These are phyloP conservation scores for Saccharata proteae DNA, from an alignment of 2,329 filamentous ascomycete genomes.

Conservation along the genomic window DNA sequence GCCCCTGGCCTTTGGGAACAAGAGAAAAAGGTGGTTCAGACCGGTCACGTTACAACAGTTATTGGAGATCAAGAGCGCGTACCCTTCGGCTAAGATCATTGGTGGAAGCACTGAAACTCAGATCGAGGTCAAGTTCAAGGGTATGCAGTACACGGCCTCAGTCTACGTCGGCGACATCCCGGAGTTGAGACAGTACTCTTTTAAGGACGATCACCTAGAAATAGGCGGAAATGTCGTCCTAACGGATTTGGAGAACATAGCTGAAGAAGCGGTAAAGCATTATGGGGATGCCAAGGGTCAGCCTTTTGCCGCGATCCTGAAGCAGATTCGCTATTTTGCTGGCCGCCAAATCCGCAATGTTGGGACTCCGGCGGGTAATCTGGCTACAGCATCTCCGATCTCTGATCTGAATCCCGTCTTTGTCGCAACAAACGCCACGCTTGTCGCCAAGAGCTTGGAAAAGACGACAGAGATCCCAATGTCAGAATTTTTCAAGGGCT, in stretches of 20 bases:
- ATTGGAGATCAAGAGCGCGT: conserved; percentile 76
- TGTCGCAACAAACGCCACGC: conserved; percentile 69
- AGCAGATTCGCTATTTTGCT: conserved; percentile 90
- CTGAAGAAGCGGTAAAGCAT: conserved; percentile 62
- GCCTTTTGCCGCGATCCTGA: conserved; percentile 80
- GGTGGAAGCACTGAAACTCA: conserved; percentile 95
- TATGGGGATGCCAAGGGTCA: conserved; percentile 64
- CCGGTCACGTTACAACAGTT: conserved; percentile 79
- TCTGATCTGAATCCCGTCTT: conserved; percentile 93
- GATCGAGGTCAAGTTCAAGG: conserved; percentile 98
- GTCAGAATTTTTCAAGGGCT: conserved; percentile 84
- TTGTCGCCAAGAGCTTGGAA: conserved; percentile 66
- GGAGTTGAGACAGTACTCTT: conserved; percentile 70
- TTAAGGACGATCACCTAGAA: conserved; percentile 73
- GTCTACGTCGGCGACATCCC: conserved; percentile 90
- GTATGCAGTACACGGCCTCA: conserved; percentile 75
- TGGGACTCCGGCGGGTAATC: conserved; percentile 88
- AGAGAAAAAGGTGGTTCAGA: conserved; percentile 85
- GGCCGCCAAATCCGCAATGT: conserved; percentile 94
- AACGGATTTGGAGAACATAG: conserved; percentile 81
- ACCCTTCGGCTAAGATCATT: conserved; percentile 84
- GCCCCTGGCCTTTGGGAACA: conserved; percentile 83
- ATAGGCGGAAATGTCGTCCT: conserved; percentile 87
- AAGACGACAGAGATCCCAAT: conserved; percentile 79
- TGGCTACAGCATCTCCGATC: conserved; percentile 90